phyloP scores from a whole-genome alignment of 2,329 filamentous ascomycete species.

The Fonsecaea pedrosoi region DNA sequence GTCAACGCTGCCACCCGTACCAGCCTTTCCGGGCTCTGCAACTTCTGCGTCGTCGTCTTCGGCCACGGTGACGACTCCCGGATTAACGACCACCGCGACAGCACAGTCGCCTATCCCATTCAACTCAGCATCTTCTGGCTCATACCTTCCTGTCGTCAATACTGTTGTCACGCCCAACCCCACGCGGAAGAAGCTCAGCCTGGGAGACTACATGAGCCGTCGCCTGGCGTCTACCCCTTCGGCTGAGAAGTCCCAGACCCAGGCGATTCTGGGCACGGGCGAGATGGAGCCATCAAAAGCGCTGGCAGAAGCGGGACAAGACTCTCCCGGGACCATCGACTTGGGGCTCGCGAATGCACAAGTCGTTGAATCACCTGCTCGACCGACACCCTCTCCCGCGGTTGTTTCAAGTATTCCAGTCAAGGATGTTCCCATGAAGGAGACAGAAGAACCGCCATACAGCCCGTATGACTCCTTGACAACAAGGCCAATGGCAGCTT shows the following conservation, averaged over 20 bases:
- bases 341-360: not conserved
- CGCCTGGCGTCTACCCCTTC: constrained; percentile 49
- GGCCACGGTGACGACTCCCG: constrained; percentile 39
- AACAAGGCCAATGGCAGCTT: not conserved
- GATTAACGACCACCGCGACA: constrained; percentile 43
- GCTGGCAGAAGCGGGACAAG: constrained; percentile 20
- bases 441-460: constrained; percentile 32
- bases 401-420: not conserved
- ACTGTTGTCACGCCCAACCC: constrained; percentile 53
- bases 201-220: constrained; percentile 56
- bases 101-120: constrained; percentile 43
- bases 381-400: constrained; percentile 16
- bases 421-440: constrained; percentile 29
- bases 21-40: constrained; percentile 36
- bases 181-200: constrained; percentile 58
- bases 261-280: constrained; percentile 29
- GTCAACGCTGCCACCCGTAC: constrained; percentile 44
- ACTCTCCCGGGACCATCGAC: constrained; percentile 17
- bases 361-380: constrained; percentile 13
- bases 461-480: constrained; percentile 25
- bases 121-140: constrained; percentile 40
- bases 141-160: constrained; percentile 41
- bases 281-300: constrained; percentile 18
- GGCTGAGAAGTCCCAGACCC: constrained; percentile 49
- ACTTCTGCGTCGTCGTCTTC: constrained; percentile 43